Evolutionary conservation across 306 rosid species (phyloP).

Genomic region (Mucuna pruriens): DNA sequence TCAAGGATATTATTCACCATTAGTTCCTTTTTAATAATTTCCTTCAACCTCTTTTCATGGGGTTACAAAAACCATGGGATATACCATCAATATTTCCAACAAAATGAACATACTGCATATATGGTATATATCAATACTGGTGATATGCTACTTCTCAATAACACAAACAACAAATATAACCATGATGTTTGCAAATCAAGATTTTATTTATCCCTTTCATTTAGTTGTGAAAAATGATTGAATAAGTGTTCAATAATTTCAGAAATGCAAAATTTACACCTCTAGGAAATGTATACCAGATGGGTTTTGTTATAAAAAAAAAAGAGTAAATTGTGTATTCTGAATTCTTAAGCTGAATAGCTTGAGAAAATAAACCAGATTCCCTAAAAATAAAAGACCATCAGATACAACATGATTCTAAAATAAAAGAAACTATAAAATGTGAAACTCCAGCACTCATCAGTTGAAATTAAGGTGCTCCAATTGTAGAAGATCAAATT

Average conservation of each 20-base stretch:
- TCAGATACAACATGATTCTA: not conserved
- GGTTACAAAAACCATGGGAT: not conserved
- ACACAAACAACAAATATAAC: slow-evolving; percentile 1
- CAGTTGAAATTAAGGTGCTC: slow-evolving; percentile 16
- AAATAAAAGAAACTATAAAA: not conserved
- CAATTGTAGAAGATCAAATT: slow-evolving; percentile 25
- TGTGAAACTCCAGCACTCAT: not conserved
- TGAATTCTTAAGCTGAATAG: slow-evolving; percentile 1
- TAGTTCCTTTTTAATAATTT: not conserved
- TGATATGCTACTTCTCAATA: slow-evolving; percentile 14
- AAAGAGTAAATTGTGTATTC: not conserved
- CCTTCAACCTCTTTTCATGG: not conserved
- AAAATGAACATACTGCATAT: slow-evolving; percentile 19
- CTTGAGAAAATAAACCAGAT: slow-evolving; percentile 1
- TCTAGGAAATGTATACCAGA: not conserved
- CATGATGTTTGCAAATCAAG: not conserved
- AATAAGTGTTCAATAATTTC: not conserved
- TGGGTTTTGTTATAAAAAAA: not conserved
- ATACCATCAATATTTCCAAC: slow-evolving; percentile 17
- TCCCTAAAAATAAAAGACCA: not conserved
- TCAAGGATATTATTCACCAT: not conserved
- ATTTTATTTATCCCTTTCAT: not conserved
- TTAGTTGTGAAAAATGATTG: slow-evolving; percentile 2
- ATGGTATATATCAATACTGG: slow-evolving; percentile 4
- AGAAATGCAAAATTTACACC: slow-evolving; percentile 8